Base-by-base conservation (phyloP, 179 eudicot genomes). In the Beta corolliflora region DNA sequence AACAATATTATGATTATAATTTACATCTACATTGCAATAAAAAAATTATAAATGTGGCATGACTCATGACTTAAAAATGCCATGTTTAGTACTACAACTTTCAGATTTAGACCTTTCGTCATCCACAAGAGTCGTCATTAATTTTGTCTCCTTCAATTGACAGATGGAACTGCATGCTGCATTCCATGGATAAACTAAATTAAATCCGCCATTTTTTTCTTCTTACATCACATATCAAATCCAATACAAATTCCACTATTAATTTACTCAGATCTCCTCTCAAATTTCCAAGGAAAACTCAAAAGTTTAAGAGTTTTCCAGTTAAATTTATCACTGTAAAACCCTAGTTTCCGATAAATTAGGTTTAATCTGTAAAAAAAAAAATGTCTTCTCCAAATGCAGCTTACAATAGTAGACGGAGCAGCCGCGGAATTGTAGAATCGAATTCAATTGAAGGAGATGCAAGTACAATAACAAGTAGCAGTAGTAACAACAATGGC, bases 151-250 rank as follows among this genome's bases (percentile, higher is more conserved):
- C 0, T 41, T 44, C 18, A 18, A 3, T 50, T 53, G 60, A 75
- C 65, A 75, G 52, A 75, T 75, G 77, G 65, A 31, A 56, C 29
- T 56, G 66, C 77, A 75, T 75, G 77, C 77, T 75, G 50, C 77
- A 55, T 16, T 73, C 12, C 18, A 9, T 11, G 3, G 3, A 1
- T 52, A 12, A 73, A 21, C 36, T 19, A 15, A 64, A 11, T 9
- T 9, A 36, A 36, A 36, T 10, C 31, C 64, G 23, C 13, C 63
- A 14, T 73, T 5, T n/a, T 41, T 67, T 25, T 25, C 29, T 25
- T 14, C 15, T 67, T 46, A 36, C 52, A 6, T 48, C 52, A 48
- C 52, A 48, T 7, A 48, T 48, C 52, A 48, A 36, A 36, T 36
- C 41, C 41, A 36, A 36, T 36, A 36, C 41, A 36, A 36, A 36